Evolutionary conservation across 2,329 filamentous ascomycete genomes (phyloP).

Genomic region (Elsinoe batatas): DNA sequence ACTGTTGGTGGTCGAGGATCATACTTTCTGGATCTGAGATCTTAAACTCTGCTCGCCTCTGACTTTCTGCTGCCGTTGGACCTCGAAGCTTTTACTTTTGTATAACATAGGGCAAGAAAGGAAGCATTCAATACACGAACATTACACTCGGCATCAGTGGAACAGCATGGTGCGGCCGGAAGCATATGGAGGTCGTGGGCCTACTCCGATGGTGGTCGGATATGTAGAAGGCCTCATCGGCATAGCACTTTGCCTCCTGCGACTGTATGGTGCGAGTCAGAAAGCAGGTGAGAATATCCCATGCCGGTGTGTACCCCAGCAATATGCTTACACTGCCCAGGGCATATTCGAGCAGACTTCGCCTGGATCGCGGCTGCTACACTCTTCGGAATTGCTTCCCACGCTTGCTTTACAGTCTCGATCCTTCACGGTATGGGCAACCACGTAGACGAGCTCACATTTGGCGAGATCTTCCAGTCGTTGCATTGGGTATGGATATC

Average conservation of each 20-base stretch:
- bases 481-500: conserved; percentile 5
- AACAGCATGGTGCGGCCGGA: not conserved
- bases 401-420: not conserved
- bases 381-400: conserved; percentile 2
- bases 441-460: not conserved
- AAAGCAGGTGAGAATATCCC: not conserved
- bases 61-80: not conserved
- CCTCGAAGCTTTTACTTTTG: not conserved
- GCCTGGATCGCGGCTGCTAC: not conserved
- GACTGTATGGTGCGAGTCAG: conserved; percentile 7
- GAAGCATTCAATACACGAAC: not conserved
- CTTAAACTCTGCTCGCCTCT: not conserved
- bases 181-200: not conserved
- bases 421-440: conserved; percentile 5
- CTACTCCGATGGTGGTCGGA: not conserved
- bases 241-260: not conserved
- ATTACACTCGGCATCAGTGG: not conserved
- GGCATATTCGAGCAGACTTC: conserved; percentile 8
- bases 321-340: not conserved
- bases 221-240: not conserved
- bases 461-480: conserved; percentile 1
- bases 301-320: too few relatives aligned
- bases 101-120: not conserved
- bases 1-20: not conserved
- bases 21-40: not conserved